A percentile compares a stretch with the other conserved stretches of the same genome.
Evolutionary conservation across 257 asterid species (phyloP).

Genomic region (Gentiana macrophylla): DNA sequence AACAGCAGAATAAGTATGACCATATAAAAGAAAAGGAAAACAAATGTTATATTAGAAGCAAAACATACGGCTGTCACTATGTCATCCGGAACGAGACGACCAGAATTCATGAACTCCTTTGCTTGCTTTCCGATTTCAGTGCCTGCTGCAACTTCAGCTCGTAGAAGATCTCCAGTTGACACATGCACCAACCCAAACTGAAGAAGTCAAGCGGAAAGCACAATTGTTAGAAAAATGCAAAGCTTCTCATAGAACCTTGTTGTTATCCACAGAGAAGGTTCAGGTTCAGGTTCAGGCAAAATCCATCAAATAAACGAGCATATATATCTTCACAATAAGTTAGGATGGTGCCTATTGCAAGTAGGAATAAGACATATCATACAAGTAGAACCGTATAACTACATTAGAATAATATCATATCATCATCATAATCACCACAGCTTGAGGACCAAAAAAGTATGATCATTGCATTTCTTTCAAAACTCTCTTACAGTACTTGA

Average conservation of each 20-base stretch:
- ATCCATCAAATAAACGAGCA: neutral
- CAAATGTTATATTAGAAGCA: neutral
- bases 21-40: slow-evolving; percentile 8
- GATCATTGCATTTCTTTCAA: too few species aligned
- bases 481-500: too few species aligned
- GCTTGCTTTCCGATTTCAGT: slow-evolving; percentile 80
- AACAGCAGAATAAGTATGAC: slow-evolving; percentile 11
- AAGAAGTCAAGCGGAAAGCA: slow-evolving; percentile 14
- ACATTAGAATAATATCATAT: too few species aligned
- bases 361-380: too few species aligned
- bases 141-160: slow-evolving; percentile 86
- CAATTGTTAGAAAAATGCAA: neutral
- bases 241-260: neutral
- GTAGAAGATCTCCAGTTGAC: slow-evolving; percentile 89
- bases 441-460: too few species aligned
- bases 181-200: slow-evolving; percentile 92
- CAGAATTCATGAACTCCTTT: slow-evolving; percentile 82
- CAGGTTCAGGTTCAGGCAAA: neutral
- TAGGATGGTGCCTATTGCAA: neutral
- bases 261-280: neutral
- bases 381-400: too few species aligned
- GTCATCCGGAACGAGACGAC: slow-evolving; percentile 83
- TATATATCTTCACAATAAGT: too few species aligned
- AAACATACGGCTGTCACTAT: slow-evolving; percentile 74
- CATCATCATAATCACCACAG: too few species aligned